Base-by-base conservation (phyloP, 2,329 filamentous ascomycete species). In the Aspergillus sclerotialis region DNA sequence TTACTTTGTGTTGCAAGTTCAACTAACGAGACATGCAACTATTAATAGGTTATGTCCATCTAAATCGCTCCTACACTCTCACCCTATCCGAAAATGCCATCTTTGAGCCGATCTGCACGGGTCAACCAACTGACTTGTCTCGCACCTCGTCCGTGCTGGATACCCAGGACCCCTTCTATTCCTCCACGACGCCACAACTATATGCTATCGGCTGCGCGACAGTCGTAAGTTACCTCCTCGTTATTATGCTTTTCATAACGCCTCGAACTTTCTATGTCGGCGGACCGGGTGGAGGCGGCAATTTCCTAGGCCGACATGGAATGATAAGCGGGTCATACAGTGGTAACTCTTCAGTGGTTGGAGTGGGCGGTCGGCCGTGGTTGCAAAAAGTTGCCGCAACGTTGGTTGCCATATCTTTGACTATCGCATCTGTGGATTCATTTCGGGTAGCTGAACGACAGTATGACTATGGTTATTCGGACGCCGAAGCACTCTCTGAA, bases 151-250 rank as follows among this genome's bases (percentile, higher is more conserved):
- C 69, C 40, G 62, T 80, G 43, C 75, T 80, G 40, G 78, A 88
- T 59, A 76, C 85, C 35, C 73, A 77, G 43, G 86, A 94, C 52
- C 88, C 88, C 7, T 98, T 98, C 62, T 94, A 94, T 62, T 83
- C 89, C 35, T 94, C 89, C 24, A 88, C 86, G 13, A 90, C 92
- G 28, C 90, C 92, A 10, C 88, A 94, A 61, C 83, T 85, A 51
- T 98, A 95, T 56, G 89, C 89, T 29, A 83, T 96, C 35, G 88
- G 88, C 36, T 85, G 88, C 11, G 87, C 87, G 12, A 96, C 89
- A 1, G 83, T 94, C 36, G 82, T 94, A 32, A 83, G 88, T 31
- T 96, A 93, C 64, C 83, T 93, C 56, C 77, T 96, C 30, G 82
- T 95, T 48, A 85, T 94, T 43, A 93, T 95, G 75, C 78, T 96